phyloP scores from a whole-genome alignment of 2,329 filamentous ascomycete species.

The Lachnellula occidentalis region DNA sequence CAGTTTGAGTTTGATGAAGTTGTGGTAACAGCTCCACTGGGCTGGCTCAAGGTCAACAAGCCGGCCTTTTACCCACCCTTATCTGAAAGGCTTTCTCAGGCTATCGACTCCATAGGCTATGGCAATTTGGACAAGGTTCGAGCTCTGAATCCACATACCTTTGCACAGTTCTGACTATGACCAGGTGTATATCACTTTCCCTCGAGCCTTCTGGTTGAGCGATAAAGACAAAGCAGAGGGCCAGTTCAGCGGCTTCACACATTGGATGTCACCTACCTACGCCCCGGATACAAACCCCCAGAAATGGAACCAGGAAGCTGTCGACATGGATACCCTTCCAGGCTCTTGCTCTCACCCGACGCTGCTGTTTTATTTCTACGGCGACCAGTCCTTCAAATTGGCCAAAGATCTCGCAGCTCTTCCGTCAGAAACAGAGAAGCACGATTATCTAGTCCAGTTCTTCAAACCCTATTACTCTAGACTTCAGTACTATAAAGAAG shows the following conservation, averaged over 20 bases:
- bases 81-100: conserved; percentile 37
- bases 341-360: conserved; percentile 52
- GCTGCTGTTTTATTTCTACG: conserved; percentile 60
- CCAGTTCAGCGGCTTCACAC: conserved; percentile 44
- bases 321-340: conserved; percentile 54
- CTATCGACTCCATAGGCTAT: conserved; percentile 43
- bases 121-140: conserved; percentile 46
- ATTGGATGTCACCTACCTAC: conserved; percentile 57
- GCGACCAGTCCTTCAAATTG: conserved; percentile 36
- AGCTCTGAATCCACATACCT: background rate
- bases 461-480: conserved; percentile 61
- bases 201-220: conserved; percentile 53
- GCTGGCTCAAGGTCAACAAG: conserved; percentile 41
- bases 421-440: conserved; percentile 17
- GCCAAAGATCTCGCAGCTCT: conserved; percentile 16
- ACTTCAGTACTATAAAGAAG: conserved; percentile 50
- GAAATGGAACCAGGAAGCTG: conserved; percentile 55
- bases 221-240: conserved; percentile 5
- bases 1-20: conserved; percentile 36
- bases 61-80: conserved; percentile 40
- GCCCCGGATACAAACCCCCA: conserved; percentile 42
- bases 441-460: conserved; percentile 37
- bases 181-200: conserved; percentile 47
- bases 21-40: conserved; percentile 46
- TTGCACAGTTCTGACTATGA: background rate